These are phyloP conservation scores for Hypoxylon perforatum DNA, from an alignment of 495 filamentous ascomycete genomes.

Conservation along the genomic window DNA sequence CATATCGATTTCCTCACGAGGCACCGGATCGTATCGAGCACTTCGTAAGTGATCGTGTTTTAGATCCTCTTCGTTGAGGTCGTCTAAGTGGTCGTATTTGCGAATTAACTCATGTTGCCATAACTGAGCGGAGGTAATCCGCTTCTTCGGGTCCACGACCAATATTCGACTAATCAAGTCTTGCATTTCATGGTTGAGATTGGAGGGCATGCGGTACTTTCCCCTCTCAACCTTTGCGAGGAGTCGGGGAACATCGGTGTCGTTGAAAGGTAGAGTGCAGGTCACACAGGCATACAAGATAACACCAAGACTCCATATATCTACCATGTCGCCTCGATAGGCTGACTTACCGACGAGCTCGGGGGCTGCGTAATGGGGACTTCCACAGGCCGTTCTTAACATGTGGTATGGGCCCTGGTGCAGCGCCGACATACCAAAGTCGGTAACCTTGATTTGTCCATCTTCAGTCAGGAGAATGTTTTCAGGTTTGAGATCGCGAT, in stretches of 20 bases:
- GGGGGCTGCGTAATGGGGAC: constrained; percentile 94
- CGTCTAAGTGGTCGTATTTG: constrained; percentile 78
- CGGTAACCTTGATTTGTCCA: constrained; percentile 86
- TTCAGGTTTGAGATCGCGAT: constrained; percentile 96
- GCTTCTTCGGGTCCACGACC: constrained; percentile 74
- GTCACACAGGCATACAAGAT: constrained; percentile 87
- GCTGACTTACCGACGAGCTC: constrained; percentile 78
- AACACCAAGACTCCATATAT: constrained; percentile 95
- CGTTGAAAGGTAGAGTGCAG: constrained; percentile 85
- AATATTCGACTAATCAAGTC: constrained; percentile 83
- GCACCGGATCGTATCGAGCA: constrained; percentile 48
- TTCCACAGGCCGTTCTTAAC: constrained; percentile 90
- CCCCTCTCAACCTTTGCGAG: constrained; percentile 75
- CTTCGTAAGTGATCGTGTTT: constrained; percentile 36
- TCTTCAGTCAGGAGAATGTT: constrained; percentile 86
- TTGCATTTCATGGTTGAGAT: constrained; percentile 75
- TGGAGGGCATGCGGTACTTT: constrained; percentile 74
- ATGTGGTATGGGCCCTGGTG: constrained; percentile 78
- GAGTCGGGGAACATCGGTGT: constrained; percentile 64
- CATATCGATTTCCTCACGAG: constrained; percentile 71
- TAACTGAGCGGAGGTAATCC: constrained; percentile 80
- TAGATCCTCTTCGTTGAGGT: constrained; percentile 53
- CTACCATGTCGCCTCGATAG: constrained; percentile 85
- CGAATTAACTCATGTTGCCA: constrained; percentile 85
- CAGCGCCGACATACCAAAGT: constrained; percentile 97